Evolutionary conservation across 768 basidiomycete genomes (phyloP).

Genomic region (Tubosaeta sp.): DNA sequence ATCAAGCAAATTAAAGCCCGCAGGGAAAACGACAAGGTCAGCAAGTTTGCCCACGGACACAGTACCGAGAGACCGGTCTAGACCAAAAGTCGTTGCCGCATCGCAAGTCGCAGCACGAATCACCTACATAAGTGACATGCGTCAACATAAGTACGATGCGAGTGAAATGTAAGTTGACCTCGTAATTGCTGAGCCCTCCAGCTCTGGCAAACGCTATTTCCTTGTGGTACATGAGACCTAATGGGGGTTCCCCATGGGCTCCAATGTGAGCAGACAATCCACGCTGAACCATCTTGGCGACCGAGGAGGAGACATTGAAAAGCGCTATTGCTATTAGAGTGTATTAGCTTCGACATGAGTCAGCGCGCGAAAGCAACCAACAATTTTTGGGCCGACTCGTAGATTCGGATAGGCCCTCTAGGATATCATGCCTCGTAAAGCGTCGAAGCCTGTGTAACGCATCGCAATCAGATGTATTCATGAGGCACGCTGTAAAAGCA

Average conservation of each 20-base stretch:
- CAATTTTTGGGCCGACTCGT: slow-evolving; percentile 57
- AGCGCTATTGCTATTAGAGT: slow-evolving; percentile 48
- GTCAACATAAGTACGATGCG: not conserved
- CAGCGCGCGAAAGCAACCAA: slow-evolving; percentile 28
- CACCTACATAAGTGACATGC: slow-evolving; percentile 38
- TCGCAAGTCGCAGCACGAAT: slow-evolving; percentile 64
- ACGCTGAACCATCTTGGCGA: slow-evolving; percentile 63
- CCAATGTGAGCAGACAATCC: slow-evolving; percentile 65
- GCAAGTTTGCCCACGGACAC: slow-evolving; percentile 65
- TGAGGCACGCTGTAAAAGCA: not conserved
- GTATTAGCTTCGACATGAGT: not conserved
- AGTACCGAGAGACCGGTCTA: slow-evolving; percentile 58
- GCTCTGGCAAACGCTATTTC: slow-evolving; percentile 63
- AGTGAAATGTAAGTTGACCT: slow-evolving; percentile 38
- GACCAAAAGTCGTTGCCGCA: slow-evolving; percentile 62
- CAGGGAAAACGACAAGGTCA: slow-evolving; percentile 64
- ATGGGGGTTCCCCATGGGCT: slow-evolving; percentile 69
- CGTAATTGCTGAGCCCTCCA: slow-evolving; percentile 68
- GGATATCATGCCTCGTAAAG: slow-evolving; percentile 60
- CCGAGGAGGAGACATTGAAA: slow-evolving; percentile 66
- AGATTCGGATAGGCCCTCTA: slow-evolving; percentile 58
- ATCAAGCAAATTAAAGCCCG: slow-evolving; percentile 52
- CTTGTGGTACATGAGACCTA: slow-evolving; percentile 73
- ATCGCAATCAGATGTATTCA: not conserved
- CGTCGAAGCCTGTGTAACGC: slow-evolving; percentile 46